Evolutionary conservation across 2,329 filamentous ascomycete genomes (phyloP).

Genomic region (Cladosporium cucumerinum): DNA sequence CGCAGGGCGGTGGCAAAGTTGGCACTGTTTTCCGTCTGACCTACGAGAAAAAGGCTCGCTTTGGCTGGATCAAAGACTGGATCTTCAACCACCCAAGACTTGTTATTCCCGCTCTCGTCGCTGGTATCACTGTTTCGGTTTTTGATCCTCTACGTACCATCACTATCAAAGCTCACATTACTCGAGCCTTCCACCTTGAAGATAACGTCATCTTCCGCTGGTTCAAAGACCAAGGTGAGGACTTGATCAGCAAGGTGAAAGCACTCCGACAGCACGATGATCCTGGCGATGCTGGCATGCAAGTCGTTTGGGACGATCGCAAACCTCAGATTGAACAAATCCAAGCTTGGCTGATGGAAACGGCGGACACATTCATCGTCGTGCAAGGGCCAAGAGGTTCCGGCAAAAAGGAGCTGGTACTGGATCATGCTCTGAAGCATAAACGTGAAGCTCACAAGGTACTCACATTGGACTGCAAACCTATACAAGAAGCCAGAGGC

Average conservation of each 20-base stretch:
- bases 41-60: constrained; percentile 75
- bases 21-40: constrained; percentile 77
- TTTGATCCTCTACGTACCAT: constrained; percentile 95
- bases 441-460: constrained; percentile 62
- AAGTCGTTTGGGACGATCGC: constrained; percentile 83
- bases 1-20: constrained; percentile 66
- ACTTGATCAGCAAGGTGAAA: constrained; percentile 55
- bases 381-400: constrained; percentile 89
- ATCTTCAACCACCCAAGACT: constrained; percentile 80
- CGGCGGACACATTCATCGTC: constrained; percentile 86
- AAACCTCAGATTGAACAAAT: constrained; percentile 78
- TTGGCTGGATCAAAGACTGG: constrained; percentile 83
- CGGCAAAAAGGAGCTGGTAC: constrained; percentile 81
- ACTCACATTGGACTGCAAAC: constrained; percentile 86
- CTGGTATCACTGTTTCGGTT: constrained; percentile 77
- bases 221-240: constrained; percentile 70
- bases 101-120: constrained; percentile 76
- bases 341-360: constrained; percentile 81
- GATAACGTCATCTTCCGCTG: constrained; percentile 74
- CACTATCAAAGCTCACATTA: constrained; percentile 85
- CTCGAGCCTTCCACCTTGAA: constrained; percentile 68
- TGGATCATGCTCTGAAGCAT: constrained; percentile 76
- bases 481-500: constrained; percentile 83
- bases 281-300: constrained; percentile 64
- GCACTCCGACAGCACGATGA: constrained; percentile 37